Evolutionary conservation across 2,329 filamentous ascomycete species (phyloP).

Genomic region (Tolypocladium ovalisporum): DNA sequence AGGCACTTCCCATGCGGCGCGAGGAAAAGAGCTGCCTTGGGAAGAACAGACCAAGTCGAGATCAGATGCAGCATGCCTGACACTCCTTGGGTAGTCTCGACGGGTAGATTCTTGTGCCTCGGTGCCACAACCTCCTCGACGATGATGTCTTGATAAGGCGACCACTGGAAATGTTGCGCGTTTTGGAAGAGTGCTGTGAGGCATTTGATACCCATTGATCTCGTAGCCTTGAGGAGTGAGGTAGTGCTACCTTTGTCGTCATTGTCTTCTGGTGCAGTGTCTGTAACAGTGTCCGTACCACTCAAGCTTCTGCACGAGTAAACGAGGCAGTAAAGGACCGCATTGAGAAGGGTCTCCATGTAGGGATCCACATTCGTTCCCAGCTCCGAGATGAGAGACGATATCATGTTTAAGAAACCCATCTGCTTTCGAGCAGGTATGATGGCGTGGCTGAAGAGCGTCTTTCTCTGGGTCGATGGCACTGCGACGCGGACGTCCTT

Average conservation of each 20-base stretch:
- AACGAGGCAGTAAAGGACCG: constrained; percentile 72
- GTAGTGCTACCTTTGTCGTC: constrained; percentile 31
- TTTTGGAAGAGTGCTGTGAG: constrained; percentile 69
- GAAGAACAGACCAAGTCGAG: constrained; percentile 64
- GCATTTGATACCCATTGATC: constrained; percentile 71
- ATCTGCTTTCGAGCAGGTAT: constrained; percentile 69
- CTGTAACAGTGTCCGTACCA: constrained; percentile 21
- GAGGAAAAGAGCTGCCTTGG: constrained; percentile 58
- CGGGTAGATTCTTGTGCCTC: constrained; percentile 64
- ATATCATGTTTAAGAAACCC: constrained; percentile 85
- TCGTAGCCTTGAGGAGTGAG: constrained; percentile 55
- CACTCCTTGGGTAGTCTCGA: constrained; percentile 80
- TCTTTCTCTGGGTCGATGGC: constrained; percentile 33
- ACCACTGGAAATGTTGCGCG: constrained; percentile 61
- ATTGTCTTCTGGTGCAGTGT: constrained; percentile 27
- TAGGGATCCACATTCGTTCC: constrained; percentile 63
- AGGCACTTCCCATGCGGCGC: constrained; percentile 24
- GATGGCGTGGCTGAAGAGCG: constrained; percentile 45
- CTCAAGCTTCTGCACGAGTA: constrained; percentile 52
- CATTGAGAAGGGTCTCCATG: constrained; percentile 57
- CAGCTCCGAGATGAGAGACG: constrained; percentile 75
- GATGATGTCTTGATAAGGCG: constrained; percentile 57
- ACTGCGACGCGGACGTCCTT: constrained; percentile 48
- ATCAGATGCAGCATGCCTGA: constrained; percentile 76
- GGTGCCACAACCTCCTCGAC: constrained; percentile 67